Evolutionary conservation across 2,329 filamentous ascomycete species (phyloP), one percentile per base, ranked within the genome.

Genomic region (Diaporthe ilicicola): DNA sequence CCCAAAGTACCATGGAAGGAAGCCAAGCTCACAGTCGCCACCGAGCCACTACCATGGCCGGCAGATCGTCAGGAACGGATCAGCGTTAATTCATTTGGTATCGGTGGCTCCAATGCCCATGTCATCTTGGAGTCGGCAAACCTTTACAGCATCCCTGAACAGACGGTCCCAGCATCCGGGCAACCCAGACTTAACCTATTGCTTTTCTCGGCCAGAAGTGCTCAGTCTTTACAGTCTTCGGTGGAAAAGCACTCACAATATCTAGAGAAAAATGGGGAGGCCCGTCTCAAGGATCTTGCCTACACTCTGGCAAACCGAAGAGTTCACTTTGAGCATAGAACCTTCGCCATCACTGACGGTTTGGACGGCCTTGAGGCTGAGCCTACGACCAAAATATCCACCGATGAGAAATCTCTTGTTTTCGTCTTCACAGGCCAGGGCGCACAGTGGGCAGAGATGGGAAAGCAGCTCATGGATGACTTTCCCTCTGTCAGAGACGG

Each of bases 401-500:
- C 10, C 78, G 82, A 32, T 17, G 32, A 67, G 19, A 53, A 67
- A 29, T 13, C 69, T 17, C 62, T 72, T 8, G 81, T 80, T n/a
- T 83, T 82, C 73, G 79, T 84, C 51, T 83, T 83, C 73, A 84
- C 81, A 1, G 82, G 82, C 79, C 82, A 13, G 81, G 77, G 37
- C 46, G 74, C 13, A 32, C 80, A 37, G 74, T 73, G 56, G 70
- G 42, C 53, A 13, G 42, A 37, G 1, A 66, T 70, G 67, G 55
- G 70, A 1, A 32, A 53, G 22, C 53, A 70, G 19, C 51, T 72
- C 6, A 27, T 70, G 83, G 42, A 79, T 77, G 0, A 48, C 76
- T 1, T 82, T 81, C 80, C 82, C 80, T 13, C 76, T 83, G 19
- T 12, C 50, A 53, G 27, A 32, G 24, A 39, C 50, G 27, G 15